A percentile compares a stretch with the other conserved stretches of the same genome.
phyloP scores from a whole-genome alignment of 768 basidiomycete genomes.

The Collybia sp. region DNA sequence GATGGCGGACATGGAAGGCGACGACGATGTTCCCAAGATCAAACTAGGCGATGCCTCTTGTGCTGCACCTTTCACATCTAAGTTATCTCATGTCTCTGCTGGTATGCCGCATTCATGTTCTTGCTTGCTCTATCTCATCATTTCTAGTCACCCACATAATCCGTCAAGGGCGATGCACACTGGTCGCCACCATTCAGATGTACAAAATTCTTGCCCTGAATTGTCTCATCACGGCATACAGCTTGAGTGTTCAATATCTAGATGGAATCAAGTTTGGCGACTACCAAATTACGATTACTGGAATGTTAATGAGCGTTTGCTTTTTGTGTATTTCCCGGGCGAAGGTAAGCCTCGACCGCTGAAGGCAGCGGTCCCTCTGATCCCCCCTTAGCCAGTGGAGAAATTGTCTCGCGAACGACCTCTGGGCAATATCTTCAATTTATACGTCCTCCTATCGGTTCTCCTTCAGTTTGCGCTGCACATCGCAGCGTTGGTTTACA shows the following conservation, averaged over 20 bases:
- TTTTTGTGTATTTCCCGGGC: slow-evolving; percentile 98
- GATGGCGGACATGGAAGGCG: slow-evolving; percentile 90
- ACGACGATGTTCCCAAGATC: slow-evolving; percentile 94
- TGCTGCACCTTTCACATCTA: slow-evolving; percentile 98
- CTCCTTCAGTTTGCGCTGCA: slow-evolving; percentile 92
- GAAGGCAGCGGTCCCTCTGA: background rate
- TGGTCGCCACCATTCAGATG: slow-evolving; percentile 99
- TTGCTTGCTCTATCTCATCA: slow-evolving; percentile 18
- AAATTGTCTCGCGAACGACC: slow-evolving; percentile 92
- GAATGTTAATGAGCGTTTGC: slow-evolving; percentile 96
- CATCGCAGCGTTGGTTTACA: slow-evolving; percentile 86
- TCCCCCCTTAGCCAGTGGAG: slow-evolving; percentile 75
- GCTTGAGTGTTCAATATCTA: slow-evolving; percentile 93
- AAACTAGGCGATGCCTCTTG: slow-evolving; percentile 99
- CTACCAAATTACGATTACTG: slow-evolving; percentile 96
- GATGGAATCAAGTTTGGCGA: slow-evolving; percentile 99
- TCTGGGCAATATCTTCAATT: slow-evolving; percentile 92
- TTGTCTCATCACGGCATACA: slow-evolving; percentile 98
- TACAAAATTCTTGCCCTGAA: slow-evolving; percentile 99
- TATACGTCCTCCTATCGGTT: slow-evolving; percentile 91
- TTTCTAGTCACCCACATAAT: slow-evolving; percentile 89
- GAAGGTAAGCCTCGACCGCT: slow-evolving; percentile 49
- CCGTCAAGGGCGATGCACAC: slow-evolving; percentile 95
- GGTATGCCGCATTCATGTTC: slow-evolving; percentile 48
- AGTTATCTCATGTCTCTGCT: slow-evolving; percentile 94